Evolutionary conservation across 192 early-diverging fungal species (phyloP).

Genomic region (Podila epigama): DNA sequence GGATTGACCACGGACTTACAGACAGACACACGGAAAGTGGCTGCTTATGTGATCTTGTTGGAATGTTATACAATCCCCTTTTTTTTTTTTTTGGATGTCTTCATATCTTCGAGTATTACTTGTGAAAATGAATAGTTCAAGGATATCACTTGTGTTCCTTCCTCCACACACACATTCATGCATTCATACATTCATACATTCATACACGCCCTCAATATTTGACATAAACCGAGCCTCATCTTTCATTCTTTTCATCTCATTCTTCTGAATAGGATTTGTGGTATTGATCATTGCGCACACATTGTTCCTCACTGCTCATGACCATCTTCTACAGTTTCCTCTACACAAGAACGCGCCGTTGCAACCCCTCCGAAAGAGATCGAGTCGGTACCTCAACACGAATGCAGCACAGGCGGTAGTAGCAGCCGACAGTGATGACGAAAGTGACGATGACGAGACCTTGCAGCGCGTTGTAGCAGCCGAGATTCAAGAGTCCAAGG

Average conservation of each 20-base stretch:
- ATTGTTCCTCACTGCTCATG: constrained; percentile 33
- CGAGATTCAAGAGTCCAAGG: constrained; percentile 25
- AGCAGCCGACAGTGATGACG: constrained; percentile 37
- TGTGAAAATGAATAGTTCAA: too few species aligned
- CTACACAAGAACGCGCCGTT: constrained; percentile 29
- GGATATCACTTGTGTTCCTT: too few species aligned
- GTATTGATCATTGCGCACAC: constrained; percentile 21
- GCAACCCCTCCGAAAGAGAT: constrained; percentile 37
- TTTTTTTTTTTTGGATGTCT: background rate
- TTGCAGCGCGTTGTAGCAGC: constrained; percentile 12
- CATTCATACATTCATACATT: background rate
- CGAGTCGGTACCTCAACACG: constrained; percentile 30
- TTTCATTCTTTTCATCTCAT: background rate
- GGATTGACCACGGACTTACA: too few species aligned
- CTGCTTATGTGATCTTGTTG: too few species aligned
- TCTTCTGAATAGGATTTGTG: constrained; percentile 13
- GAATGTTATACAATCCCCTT: too few species aligned
- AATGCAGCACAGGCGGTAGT: constrained; percentile 4
- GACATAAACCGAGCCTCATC: background rate
- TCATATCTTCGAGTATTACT: too few species aligned
- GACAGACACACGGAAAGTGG: too few species aligned
- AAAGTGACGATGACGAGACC: constrained; percentile 38
- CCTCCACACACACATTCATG: too few species aligned
- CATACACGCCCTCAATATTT: background rate
- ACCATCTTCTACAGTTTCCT: constrained; percentile 34